phyloP scores from a whole-genome alignment of 1,284 basidiomycete species.

The Grifola frondosa region DNA sequence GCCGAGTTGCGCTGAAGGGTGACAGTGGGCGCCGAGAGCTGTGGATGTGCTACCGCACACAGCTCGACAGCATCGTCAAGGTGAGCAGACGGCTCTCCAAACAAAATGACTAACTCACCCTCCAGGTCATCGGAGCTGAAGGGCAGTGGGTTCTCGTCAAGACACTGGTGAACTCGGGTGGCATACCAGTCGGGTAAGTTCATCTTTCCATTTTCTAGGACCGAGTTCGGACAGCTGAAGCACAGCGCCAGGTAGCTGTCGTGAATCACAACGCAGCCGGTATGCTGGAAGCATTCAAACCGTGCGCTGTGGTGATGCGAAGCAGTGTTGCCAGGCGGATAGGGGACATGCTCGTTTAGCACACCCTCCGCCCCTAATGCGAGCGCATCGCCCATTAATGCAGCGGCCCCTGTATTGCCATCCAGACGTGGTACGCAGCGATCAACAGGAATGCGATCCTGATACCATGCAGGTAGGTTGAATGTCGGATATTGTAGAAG shows the following conservation, averaged over 20 bases:
- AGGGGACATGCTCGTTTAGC: neutral
- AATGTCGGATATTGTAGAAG: neutral
- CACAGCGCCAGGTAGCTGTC: neutral
- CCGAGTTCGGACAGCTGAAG: neutral
- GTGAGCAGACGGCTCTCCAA: constrained; percentile 1
- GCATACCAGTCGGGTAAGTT: constrained; percentile 4
- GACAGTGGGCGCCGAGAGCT: neutral
- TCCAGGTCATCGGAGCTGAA: constrained; percentile 1
- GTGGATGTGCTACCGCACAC: too few species aligned
- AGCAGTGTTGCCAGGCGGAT: too few species aligned
- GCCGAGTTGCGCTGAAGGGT: constrained; percentile 5
- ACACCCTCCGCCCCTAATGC: neutral
- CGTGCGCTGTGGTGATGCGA: too few species aligned
- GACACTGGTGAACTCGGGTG: neutral
- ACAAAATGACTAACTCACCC: neutral
- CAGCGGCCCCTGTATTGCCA: neutral
- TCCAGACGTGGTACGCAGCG: too few species aligned
- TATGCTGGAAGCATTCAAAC: neutral
- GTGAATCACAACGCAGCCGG: neutral
- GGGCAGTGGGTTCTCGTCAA: neutral
- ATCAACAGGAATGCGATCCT: too few species aligned
- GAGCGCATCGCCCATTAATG: constrained; percentile 4
- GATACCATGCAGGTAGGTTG: constrained; percentile 6
- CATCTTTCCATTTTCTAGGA: neutral
- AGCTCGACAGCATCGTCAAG: constrained; percentile 28